Conservation (phyloP, 139 green algal species). For the Klebsormidium nitens region DNA sequence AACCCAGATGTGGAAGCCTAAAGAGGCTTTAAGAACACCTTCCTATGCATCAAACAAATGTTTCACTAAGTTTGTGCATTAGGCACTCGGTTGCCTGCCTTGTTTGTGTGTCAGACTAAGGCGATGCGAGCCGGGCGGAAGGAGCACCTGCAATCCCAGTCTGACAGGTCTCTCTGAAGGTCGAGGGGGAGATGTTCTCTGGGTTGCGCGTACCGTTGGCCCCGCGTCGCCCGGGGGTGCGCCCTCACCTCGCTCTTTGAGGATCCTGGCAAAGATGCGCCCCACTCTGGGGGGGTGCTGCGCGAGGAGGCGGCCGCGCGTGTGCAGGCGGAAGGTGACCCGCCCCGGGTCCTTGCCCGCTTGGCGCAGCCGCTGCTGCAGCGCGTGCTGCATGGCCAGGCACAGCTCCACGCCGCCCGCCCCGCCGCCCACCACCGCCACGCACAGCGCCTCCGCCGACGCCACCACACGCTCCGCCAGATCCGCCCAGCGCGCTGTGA, state of each 20-base stretch:
- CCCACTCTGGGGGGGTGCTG: constrained; percentile 37
- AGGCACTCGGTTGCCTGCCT: too few relatives aligned
- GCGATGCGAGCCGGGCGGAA: too few relatives aligned
- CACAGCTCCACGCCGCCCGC: constrained; percentile 84
- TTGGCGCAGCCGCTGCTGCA: constrained; percentile 55
- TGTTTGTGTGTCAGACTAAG: too few relatives aligned
- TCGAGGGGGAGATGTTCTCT: too few relatives aligned
- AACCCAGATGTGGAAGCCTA: too few relatives aligned
- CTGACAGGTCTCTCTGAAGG: too few relatives aligned
- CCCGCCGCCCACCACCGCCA: constrained; percentile 85
- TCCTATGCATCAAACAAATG: too few relatives aligned
- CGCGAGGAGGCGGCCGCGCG: constrained; percentile 47
- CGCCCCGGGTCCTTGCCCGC: background rate
- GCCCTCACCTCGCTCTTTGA: constrained; percentile 41
- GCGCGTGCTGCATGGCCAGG: constrained; percentile 65
- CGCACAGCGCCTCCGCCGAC: constrained; percentile 10
- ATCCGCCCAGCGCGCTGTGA: constrained; percentile 39
- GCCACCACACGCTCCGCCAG: constrained; percentile 29
- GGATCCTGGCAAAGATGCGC: constrained; percentile 37
- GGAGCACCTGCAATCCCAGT: too few relatives aligned
- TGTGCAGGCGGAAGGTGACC: constrained; percentile 32
- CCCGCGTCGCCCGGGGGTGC: too few relatives aligned
- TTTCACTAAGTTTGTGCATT: too few relatives aligned
- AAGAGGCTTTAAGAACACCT: too few relatives aligned
- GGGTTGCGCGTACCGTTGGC: too few relatives aligned